Percentiles rank a stretch among this genome's conserved stretches.
Evolutionary conservation across 345 rosid genomes (phyloP).

Genomic region (Camelina sativa): DNA sequence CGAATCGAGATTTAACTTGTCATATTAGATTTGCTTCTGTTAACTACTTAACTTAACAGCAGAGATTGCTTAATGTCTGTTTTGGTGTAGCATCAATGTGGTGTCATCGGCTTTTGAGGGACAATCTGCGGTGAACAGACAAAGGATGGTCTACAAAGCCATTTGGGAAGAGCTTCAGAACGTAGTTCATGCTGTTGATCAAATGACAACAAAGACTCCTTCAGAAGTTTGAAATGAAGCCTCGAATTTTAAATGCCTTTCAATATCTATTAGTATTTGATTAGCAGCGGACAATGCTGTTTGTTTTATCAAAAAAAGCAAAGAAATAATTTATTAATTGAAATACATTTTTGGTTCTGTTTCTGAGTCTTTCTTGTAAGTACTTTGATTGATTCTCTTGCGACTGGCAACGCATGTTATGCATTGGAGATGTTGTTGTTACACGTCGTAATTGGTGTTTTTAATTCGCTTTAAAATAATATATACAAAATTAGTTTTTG

Average conservation of each 20-base stretch:
- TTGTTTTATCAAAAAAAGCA: neutral
- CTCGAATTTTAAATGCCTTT: neutral
- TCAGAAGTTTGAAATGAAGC: slow-evolving; percentile 53
- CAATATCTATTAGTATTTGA: slow-evolving; percentile 8
- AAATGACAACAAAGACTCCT: slow-evolving; percentile 91
- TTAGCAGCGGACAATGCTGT: neutral
- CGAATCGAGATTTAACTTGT: neutral
- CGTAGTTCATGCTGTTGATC: slow-evolving; percentile 92
- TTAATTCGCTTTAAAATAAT: neutral
- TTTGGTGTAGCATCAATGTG: slow-evolving; percentile 77
- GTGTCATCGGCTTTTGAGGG: slow-evolving; percentile 83
- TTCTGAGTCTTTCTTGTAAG: neutral
- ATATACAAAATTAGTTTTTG: neutral
- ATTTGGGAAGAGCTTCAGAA: slow-evolving; percentile 99
- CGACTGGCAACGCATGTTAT: neutral
- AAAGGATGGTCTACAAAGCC: slow-evolving; percentile 97
- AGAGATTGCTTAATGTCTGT: neutral
- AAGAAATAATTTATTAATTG: neutral
- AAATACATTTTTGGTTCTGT: neutral
- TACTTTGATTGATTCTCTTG: slow-evolving; percentile 2
- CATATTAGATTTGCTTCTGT: neutral
- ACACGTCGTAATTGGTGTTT: neutral
- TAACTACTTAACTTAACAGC: neutral
- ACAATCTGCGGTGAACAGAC: slow-evolving; percentile 86
- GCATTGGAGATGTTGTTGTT: neutral